Percentiles rank a stretch among this genome's conserved stretches.
Conservation (phyloP, 345 rosid genomes). For the Aethionema arabicum region DNA sequence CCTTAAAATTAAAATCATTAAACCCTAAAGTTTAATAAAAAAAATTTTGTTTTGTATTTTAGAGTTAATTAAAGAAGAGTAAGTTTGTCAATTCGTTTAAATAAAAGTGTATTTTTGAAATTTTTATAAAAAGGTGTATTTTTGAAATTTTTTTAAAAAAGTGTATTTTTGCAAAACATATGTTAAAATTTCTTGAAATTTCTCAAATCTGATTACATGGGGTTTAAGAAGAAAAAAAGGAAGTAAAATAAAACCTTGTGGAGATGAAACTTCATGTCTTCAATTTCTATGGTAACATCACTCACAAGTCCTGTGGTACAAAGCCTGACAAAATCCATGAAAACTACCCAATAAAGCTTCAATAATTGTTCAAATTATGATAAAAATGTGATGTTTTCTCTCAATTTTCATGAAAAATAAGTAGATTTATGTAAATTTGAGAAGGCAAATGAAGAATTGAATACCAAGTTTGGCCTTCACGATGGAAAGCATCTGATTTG, state of each 20-base stretch:
- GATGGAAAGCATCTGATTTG: conserved; percentile 66
- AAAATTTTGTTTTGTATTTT: no score
- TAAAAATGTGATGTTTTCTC: background rate
- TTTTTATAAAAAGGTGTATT: no score
- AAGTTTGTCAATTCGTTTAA: no score
- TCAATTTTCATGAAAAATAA: background rate
- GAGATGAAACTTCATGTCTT: conserved; percentile 66
- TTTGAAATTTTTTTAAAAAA: no score
- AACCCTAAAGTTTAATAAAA: no score
- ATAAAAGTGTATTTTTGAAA: no score
- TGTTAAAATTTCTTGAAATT: background rate
- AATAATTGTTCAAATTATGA: background rate
- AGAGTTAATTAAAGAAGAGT: no score
- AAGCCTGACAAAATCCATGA: conserved; percentile 3
- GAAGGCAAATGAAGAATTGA: conserved; percentile 17
- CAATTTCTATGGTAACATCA: conserved; percentile 64
- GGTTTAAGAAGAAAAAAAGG: background rate
- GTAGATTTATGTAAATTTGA: background rate
- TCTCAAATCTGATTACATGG: background rate
- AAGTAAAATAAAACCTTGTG: conserved; percentile 56
- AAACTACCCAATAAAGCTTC: background rate
- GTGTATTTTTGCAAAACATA: no score
- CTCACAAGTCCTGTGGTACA: conserved; percentile 74
- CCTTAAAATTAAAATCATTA: no score
- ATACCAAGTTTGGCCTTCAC: conserved; percentile 61